Evolutionary conservation across 2,329 filamentous ascomycete genomes (phyloP), one percentile per base, ranked within the genome.

Genomic region (Colletotrichum sojae): DNA sequence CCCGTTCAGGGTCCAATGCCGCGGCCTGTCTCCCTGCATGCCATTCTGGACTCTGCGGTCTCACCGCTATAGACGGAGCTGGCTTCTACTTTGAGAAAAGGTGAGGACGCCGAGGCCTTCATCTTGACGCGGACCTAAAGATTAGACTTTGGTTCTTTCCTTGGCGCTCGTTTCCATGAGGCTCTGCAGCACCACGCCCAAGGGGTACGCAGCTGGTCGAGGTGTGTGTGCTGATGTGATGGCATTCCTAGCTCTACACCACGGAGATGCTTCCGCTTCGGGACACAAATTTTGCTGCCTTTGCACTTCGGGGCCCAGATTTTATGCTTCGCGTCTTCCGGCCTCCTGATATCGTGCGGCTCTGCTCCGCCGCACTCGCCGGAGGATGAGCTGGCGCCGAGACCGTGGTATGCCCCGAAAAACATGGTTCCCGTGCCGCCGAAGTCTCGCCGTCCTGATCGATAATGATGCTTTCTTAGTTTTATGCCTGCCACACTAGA

Each of bases 221-320:
- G 48, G 48, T 40, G 27, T 65, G 48, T 27, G 51, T 52, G 16
- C 31, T 48, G 25, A 16, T 31, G 20, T 25, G 27, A 53, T 46
- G 25, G 27, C 31, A 22, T 55, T 39, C 40, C 43, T 20, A 25
- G 6, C 46, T 48, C 25, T 55, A 66, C 66, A 55, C 62, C 55
- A 66, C 66, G 66, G 66, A 69, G 55, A 57, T 66, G 62, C 55
- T 66, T 45, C 66, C 55, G 39, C 15, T 66, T 66, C 51, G 18
- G 51, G 66, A 16, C 43, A 69, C 56, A 31, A 18, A 15, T 16
- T 22, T 65, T 51, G 66, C 62, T 62, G 66, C 48, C 62, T 56
- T 69, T 60, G 51, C 43, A n/a, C n/a, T 6, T 46, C 49, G 45
- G n/a, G n/a, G 22, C 25, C 55, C 49, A 69, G 18, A 45, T 10